Percentiles rank a stretch among this genome's conserved stretches.
Conservation (phyloP, 768 basidiomycete species). For the Amanita pseudoporphyria region DNA sequence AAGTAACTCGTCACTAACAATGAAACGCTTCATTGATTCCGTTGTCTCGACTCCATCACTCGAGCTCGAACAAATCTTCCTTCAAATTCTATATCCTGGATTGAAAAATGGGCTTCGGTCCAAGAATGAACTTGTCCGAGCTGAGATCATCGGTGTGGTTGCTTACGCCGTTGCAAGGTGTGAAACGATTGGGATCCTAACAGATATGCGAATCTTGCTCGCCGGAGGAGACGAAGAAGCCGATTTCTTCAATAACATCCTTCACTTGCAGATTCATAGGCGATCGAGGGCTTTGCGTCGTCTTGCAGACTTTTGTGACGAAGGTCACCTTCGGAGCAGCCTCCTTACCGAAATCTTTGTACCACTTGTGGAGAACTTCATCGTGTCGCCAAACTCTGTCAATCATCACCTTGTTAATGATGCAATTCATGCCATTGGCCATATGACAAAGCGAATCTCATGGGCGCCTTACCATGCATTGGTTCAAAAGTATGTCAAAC, state of each 20-base stretch:
- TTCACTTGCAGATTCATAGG: constrained; percentile 88
- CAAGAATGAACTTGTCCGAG: constrained; percentile 78
- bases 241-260: constrained; percentile 93
- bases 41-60: constrained; percentile 31
- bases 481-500: constrained; percentile 73
- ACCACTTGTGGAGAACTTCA: constrained; percentile 78
- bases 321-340: constrained; percentile 53
- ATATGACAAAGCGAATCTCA: constrained; percentile 61
- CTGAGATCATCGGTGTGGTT: constrained; percentile 73
- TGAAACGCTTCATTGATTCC: constrained; percentile 71
- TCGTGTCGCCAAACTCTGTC: constrained; percentile 46
- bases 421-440: constrained; percentile 72
- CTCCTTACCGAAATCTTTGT: constrained; percentile 77
- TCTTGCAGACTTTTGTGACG: constrained; percentile 69
- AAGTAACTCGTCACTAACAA: constrained; percentile 63
- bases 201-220: constrained; percentile 75
- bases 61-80: constrained; percentile 47
- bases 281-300: constrained; percentile 78
- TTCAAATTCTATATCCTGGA: constrained; percentile 61
- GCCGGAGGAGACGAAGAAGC: constrained; percentile 89
- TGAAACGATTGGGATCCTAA: constrained; percentile 44
- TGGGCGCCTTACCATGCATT: constrained; percentile 82
- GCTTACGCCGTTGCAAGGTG: constrained; percentile 65
- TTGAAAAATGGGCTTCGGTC: constrained; percentile 73
- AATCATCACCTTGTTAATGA: constrained; percentile 90